Conservation (phyloP, 371 early-diverging fungal genomes). For the Rhizomucor miehei region DNA sequence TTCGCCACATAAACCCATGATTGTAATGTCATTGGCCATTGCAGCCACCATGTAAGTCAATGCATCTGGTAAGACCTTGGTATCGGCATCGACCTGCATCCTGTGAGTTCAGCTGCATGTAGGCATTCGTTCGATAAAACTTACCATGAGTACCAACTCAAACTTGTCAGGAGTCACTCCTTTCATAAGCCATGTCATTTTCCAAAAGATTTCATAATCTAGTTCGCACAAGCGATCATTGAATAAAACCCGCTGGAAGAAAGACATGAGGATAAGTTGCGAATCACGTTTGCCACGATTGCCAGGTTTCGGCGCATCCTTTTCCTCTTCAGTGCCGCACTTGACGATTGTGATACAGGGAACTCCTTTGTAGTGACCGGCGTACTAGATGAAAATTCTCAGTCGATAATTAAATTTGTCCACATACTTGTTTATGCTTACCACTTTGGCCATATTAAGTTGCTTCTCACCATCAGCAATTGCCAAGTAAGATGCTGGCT, state of each 20-base stretch:
- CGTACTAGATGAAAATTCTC: constrained; percentile 48
- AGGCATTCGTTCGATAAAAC: neutral
- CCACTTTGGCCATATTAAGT: constrained; percentile 89
- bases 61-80: constrained; percentile 77
- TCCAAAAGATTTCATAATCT: constrained; percentile 94
- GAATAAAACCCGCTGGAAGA: constrained; percentile 89
- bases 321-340: constrained; percentile 82
- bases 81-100: constrained; percentile 90
- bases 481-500: constrained; percentile 79
- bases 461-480: constrained; percentile 90
- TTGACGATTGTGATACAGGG: constrained; percentile 91
- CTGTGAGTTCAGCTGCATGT: constrained; percentile 3
- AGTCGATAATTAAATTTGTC: neutral
- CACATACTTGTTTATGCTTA: constrained; percentile 14
- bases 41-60: constrained; percentile 77
- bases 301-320: constrained; percentile 68
- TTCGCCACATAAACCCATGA: constrained; percentile 88
- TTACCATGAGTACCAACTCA: constrained; percentile 92
- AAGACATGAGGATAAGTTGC: constrained; percentile 94
- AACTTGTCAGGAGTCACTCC: constrained; percentile 87
- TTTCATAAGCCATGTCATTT: constrained; percentile 75
- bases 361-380: constrained; percentile 87
- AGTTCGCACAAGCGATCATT: constrained; percentile 93
- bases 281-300: constrained; percentile 99
- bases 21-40: constrained; percentile 78